Conservation (phyloP, 2,329 filamentous ascomycete genomes). For the Dryadomyces quercus-mongolicae region DNA sequence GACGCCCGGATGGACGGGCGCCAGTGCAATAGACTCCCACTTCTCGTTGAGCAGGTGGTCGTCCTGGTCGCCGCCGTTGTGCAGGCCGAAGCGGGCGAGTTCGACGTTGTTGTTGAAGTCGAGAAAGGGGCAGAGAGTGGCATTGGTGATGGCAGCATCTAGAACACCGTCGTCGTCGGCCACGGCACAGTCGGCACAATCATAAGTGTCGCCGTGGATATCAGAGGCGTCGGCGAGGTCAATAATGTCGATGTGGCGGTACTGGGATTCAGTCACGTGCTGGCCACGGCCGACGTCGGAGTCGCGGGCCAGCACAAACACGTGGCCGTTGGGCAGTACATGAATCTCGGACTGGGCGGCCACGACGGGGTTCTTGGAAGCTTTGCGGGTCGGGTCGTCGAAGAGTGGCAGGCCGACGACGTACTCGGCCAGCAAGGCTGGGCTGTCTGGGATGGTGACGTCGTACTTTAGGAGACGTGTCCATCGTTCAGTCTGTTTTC, state of each 20-base stretch:
- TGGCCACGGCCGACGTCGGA: constrained; percentile 46
- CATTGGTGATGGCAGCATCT: constrained; percentile 35
- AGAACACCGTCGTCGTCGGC: constrained; percentile 5
- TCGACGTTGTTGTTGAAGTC: constrained; percentile 56
- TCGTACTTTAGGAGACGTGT: constrained; percentile 54
- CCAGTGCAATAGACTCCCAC: constrained; percentile 58
- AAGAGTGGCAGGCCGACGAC: constrained; percentile 53
- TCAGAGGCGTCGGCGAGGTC: constrained; percentile 51
- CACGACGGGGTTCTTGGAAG: constrained; percentile 35
- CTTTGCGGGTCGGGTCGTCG: constrained; percentile 22
- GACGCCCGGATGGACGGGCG: constrained; percentile 33
- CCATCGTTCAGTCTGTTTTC: constrained; percentile 33
- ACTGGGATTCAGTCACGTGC: constrained; percentile 38
- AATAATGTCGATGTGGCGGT: constrained; percentile 59
- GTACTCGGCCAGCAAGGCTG: constrained; percentile 47
- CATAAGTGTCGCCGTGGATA: constrained; percentile 33
- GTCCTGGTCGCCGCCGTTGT: constrained; percentile 55
- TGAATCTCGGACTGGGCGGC: constrained; percentile 60
- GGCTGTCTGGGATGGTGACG: constrained; percentile 31
- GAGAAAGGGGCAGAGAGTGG: constrained; percentile 52
- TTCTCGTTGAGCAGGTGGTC: constrained; percentile 56
- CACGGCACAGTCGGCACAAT: constrained; percentile 20
- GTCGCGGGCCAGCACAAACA: constrained; percentile 56
- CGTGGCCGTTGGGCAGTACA: constrained; percentile 31
- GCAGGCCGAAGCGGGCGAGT: constrained; percentile 51